Conservation (phyloP, 2,329 filamentous ascomycete species). For the Lachnellula arida region DNA sequence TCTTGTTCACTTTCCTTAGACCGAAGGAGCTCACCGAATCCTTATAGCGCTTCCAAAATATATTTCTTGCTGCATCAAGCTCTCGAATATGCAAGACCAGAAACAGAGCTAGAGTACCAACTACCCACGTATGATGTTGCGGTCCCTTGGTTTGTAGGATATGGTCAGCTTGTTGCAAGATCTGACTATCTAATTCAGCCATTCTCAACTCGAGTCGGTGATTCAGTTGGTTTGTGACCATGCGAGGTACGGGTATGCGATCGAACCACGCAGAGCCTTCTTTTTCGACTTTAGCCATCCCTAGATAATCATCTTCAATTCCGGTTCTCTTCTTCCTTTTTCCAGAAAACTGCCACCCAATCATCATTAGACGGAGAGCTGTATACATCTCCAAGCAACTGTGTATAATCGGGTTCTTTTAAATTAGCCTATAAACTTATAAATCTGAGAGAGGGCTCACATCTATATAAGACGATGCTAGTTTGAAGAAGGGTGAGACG, state of each 20-base stretch:
- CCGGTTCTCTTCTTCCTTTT: background rate
- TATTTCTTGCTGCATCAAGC: conserved; percentile 7
- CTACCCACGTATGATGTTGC: conserved; percentile 1
- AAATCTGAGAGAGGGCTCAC: conserved; percentile 1
- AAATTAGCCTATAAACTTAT: background rate
- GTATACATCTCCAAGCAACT: conserved; percentile 1
- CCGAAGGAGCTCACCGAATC: conserved; percentile 2
- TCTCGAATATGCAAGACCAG: conserved; percentile 6
- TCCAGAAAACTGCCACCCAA: conserved; percentile 1
- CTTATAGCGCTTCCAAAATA: conserved; percentile 6
- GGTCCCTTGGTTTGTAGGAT: background rate
- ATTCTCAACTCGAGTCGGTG: conserved; percentile 6
- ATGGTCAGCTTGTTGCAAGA: background rate
- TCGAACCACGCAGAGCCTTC: conserved; percentile 1
- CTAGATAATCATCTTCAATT: conserved; percentile 2
- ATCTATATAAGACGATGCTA: conserved; percentile 1
- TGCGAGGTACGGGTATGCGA: conserved; percentile 1
- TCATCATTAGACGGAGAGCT: conserved; percentile 1
- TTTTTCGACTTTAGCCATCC: background rate
- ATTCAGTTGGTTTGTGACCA: conserved; percentile 7
- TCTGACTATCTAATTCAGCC: background rate
- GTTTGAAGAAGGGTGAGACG: conserved; percentile 2
- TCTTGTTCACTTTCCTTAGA: conserved; percentile 1
- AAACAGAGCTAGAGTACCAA: conserved; percentile 4
- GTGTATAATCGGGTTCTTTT: conserved; percentile 1